Evolutionary conservation across 2,329 filamentous ascomycete species (phyloP), one percentile per base, ranked within the genome.

Genomic region (Berkeleyomyces rouxiae): DNA sequence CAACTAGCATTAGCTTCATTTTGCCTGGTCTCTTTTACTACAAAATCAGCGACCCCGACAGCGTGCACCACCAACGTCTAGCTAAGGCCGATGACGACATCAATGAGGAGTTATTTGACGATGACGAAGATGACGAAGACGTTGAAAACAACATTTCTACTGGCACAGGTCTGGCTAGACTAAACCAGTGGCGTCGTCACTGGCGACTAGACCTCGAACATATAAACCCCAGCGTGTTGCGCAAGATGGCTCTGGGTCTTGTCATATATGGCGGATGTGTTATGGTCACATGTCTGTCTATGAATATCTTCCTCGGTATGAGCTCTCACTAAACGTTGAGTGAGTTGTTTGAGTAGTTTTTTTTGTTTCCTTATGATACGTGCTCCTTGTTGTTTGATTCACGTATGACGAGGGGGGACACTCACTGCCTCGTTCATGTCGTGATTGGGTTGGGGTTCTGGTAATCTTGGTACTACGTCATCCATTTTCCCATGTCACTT

Each of bases 21-120:
- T 79, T 99, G 0, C 93, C 93, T 0, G 93, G 93, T 0, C 75
- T 99, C 3, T 99, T 99, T 73, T 99, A 97, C 74, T 99, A 97
- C 76, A 97, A 97, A 74, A 97, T 99, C 65, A 95, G 90, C 10
- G 84, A 89, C 33, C 93, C 93, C 0, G 87, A 96, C 62, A 92
- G 88, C 53, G 81, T 85, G 37, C 84, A 92, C 66, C 90, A 96
- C 68, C 92, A 96, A 71, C 83, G 87, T 11, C 77, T 97, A 7
- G 77, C 90, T 66, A 97, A 97, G 72, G 90, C 93, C 69, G 90
- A 96, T 67, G 93, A 97, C 68, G 88, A 92, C 66, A 84, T 84
- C n/a, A 78, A 81, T 44, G 86, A 87, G 58, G 67, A 78, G 36
- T 78, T 78, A 7, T 76, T 74, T 1, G 82, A 81, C 44, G 77